phyloP scores from a whole-genome alignment of 2,329 filamentous ascomycete genomes.

The Epichloe glyceriae region DNA sequence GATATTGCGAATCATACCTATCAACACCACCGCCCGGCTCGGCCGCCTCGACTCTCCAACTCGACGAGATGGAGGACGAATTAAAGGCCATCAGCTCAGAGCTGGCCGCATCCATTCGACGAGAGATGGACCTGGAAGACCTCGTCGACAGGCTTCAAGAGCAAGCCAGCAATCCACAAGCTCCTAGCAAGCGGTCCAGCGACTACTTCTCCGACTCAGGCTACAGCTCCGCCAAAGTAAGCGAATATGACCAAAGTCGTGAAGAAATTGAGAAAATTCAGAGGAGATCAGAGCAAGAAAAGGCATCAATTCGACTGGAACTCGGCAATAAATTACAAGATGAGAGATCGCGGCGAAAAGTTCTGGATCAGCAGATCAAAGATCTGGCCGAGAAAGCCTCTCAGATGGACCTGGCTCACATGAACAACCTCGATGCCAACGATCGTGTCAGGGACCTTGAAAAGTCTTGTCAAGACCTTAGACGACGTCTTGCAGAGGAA shows the following conservation, averaged over 20 bases:
- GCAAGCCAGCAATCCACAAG: constrained; percentile 50
- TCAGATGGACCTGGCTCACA: constrained; percentile 40
- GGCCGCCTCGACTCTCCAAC: constrained; percentile 34
- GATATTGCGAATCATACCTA: constrained; percentile 39
- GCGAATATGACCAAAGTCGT: constrained; percentile 48
- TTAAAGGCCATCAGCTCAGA: constrained; percentile 86
- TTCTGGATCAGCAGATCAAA: constrained; percentile 73
- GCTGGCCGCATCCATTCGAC: constrained; percentile 79
- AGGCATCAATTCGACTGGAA: constrained; percentile 73
- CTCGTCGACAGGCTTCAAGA: constrained; percentile 75
- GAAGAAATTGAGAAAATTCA: constrained; percentile 74
- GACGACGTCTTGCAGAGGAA: constrained; percentile 73
- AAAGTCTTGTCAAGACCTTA: constrained; percentile 65
- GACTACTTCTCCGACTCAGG: constrained; percentile 98
- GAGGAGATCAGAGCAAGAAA: constrained; percentile 78
- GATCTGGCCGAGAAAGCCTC: constrained; percentile 68
- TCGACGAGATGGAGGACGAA: constrained; percentile 89
- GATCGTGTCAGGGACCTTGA: constrained; percentile 67
- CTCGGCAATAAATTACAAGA: constrained; percentile 79
- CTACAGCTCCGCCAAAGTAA: constrained; percentile 68
- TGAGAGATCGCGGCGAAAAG: constrained; percentile 62
- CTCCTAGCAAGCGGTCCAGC: constrained; percentile 63
- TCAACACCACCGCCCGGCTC: constrained; percentile 32
- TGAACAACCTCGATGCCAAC: constrained; percentile 42
- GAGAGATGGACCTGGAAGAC: constrained; percentile 95